A percentile compares a stretch with the other conserved stretches of the same genome.
phyloP scores from a whole-genome alignment of 1,139 yeast genomes.

The Zygosaccharomyces pseudobailii region DNA sequence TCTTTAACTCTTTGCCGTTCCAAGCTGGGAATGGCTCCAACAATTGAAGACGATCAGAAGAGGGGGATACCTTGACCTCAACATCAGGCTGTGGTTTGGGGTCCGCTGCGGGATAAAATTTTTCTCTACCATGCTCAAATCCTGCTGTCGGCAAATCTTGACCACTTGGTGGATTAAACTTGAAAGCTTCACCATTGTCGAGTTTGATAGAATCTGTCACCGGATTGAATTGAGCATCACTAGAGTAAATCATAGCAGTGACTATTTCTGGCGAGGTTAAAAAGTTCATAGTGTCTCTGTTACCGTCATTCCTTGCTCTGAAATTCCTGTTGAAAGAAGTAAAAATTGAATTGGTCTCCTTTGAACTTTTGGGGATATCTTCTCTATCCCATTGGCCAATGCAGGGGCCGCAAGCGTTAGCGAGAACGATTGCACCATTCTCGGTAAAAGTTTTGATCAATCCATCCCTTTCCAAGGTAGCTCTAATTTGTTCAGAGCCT shows the following conservation, averaged over 20 bases:
- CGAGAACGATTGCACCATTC: slow-evolving; percentile 85
- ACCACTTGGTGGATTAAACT: slow-evolving; percentile 70
- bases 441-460: slow-evolving; percentile 70
- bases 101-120: slow-evolving; percentile 77
- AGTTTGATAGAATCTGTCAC: slow-evolving; percentile 66
- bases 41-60: slow-evolving; percentile 74
- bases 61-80: slow-evolving; percentile 67
- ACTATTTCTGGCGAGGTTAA: slow-evolving; percentile 96
- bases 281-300: slow-evolving; percentile 94
- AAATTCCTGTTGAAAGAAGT: slow-evolving; percentile 96
- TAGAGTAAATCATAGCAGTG: slow-evolving; percentile 93
- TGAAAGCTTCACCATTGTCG: slow-evolving; percentile 64
- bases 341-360: slow-evolving; percentile 75
- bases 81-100: slow-evolving; percentile 73
- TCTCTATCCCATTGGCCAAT: slow-evolving; percentile 98
- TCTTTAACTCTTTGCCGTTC: slow-evolving; percentile 74
- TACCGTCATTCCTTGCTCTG: slow-evolving; percentile 96
- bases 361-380: slow-evolving; percentile 57
- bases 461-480: slow-evolving; percentile 95
- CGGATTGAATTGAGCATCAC: slow-evolving; percentile 86
- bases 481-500: slow-evolving; percentile 97
- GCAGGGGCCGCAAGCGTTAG: slow-evolving; percentile 99
- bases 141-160: slow-evolving; percentile 79
- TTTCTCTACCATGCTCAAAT: slow-evolving; percentile 74
- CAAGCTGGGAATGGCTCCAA: slow-evolving; percentile 86